Conservation (phyloP, 1,284 basidiomycete genomes). For the Papiliotrema laurentii region DNA sequence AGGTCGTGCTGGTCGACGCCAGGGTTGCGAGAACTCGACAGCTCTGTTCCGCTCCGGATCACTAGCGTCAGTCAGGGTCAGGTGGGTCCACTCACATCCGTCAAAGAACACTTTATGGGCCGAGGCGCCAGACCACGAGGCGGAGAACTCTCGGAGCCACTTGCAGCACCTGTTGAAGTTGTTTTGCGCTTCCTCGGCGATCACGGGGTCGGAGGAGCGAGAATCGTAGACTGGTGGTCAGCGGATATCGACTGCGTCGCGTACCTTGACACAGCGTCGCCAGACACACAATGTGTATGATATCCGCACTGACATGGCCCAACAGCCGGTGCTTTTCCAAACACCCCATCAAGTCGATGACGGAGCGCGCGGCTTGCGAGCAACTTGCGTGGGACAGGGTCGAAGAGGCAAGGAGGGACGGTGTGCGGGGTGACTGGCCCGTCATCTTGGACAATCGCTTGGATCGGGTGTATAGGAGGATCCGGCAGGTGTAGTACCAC, state of each 20-base stretch:
- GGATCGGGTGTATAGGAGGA: conserved; percentile 39
- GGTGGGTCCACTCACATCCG: conserved; percentile 23
- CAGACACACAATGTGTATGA: conserved; percentile 40
- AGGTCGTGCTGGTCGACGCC: conserved; percentile 9
- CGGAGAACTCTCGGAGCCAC: conserved; percentile 39
- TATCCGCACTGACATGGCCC: conserved; percentile 34
- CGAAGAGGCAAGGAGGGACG: background rate
- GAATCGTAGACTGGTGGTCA: conserved; percentile 19
- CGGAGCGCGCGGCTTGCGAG: conserved; percentile 31
- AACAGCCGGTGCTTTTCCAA: conserved; percentile 37
- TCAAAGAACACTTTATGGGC: conserved; percentile 44
- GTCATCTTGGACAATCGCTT: conserved; percentile 23
- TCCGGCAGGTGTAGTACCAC: conserved; percentile 39
- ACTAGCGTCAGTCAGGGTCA: conserved; percentile 13
- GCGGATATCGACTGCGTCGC: background rate
- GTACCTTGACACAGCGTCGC: conserved; percentile 31
- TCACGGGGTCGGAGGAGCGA: conserved; percentile 14
- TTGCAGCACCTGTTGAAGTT: conserved; percentile 43
- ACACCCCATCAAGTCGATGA: conserved; percentile 30
- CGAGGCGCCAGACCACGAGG: conserved; percentile 40
- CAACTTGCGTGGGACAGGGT: conserved; percentile 12
- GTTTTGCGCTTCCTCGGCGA: conserved; percentile 28
- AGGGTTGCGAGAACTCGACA: background rate
- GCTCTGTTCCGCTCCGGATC: conserved; percentile 26
- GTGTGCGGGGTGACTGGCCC: background rate